These are phyloP conservation scores for Marasmius fiardii DNA, from an alignment of 1,284 basidiomycete species.

Conservation along the genomic window DNA sequence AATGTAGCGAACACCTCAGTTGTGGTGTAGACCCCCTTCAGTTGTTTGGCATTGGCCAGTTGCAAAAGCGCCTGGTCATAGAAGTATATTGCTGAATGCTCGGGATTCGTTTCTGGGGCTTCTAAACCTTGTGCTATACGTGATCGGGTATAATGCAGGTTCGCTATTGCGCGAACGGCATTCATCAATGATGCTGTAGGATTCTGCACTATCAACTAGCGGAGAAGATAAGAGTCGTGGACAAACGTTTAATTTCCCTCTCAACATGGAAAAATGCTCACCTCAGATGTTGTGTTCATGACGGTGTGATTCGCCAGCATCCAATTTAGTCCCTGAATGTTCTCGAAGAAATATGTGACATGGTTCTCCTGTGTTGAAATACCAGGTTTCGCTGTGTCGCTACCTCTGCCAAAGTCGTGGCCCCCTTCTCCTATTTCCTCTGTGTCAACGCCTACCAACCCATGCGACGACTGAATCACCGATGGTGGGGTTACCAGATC, in stretches of 20 bases:
- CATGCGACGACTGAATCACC: too few relatives aligned
- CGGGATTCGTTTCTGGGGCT: slow-evolving; percentile 47
- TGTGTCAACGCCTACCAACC: too few relatives aligned
- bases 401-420: too few relatives aligned
- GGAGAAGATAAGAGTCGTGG: slow-evolving; percentile 8
- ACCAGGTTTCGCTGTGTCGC: too few relatives aligned
- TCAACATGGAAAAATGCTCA: slow-evolving; percentile 39
- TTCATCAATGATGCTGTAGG: slow-evolving; percentile 66
- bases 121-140: slow-evolving; percentile 59
- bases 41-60: slow-evolving; percentile 45
- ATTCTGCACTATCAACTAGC: slow-evolving; percentile 60
- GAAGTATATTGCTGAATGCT: slow-evolving; percentile 62
- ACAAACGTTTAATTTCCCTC: too few relatives aligned
- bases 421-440: too few relatives aligned
- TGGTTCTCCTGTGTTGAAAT: slow-evolving; percentile 47
- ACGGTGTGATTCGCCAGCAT: slow-evolving; percentile 54
- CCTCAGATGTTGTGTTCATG: slow-evolving; percentile 57
- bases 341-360: slow-evolving; percentile 65
- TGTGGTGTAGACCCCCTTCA: slow-evolving; percentile 52
- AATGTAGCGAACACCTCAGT: slow-evolving; percentile 71
- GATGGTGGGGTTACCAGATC: too few relatives aligned
- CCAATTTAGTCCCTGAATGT: slow-evolving; percentile 58
- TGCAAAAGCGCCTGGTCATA: slow-evolving; percentile 62
- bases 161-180: slow-evolving; percentile 70
- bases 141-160: slow-evolving; percentile 61